These are phyloP conservation scores for Saposhnikovia divaricata DNA, from an alignment of 129 eudicot species.

Conservation along the genomic window DNA sequence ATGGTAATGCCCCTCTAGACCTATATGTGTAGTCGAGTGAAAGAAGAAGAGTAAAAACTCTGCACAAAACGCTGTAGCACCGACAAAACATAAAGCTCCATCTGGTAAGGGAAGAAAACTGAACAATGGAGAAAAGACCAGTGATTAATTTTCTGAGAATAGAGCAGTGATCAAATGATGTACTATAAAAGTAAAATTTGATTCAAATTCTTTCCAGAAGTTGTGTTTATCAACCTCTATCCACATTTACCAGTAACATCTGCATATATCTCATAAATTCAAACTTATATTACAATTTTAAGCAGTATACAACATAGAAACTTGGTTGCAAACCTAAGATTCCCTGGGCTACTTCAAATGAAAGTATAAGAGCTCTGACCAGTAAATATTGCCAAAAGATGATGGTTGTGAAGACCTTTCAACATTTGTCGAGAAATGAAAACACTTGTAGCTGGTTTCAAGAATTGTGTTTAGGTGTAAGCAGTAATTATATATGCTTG, in stretches of 20 bases:
- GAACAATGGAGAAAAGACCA: conserved; percentile 9
- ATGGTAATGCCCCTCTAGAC: conserved; percentile 90
- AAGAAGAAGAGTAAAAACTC: conserved; percentile 73
- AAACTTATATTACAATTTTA: not conserved
- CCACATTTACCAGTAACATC: not conserved
- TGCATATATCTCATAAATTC: not conserved
- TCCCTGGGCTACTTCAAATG: not conserved
- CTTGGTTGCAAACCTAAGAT: not conserved
- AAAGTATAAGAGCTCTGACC: not conserved
- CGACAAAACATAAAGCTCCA: conserved; percentile 64
- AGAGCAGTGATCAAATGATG: not conserved
- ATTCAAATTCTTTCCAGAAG: not conserved
- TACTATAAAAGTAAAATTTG: not conserved
- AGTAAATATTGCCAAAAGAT: not conserved
- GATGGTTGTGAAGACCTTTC: not conserved
- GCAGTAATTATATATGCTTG: not conserved
- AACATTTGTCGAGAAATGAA: not conserved
- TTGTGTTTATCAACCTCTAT: not conserved
- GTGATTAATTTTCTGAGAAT: not conserved
- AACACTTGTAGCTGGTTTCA: not conserved
- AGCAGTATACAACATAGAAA: not conserved
- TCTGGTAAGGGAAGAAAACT: conserved; percentile 75
- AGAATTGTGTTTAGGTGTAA: not conserved
- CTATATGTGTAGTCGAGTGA: conserved; percentile 83
- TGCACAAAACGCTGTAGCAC: conserved; percentile 76